phyloP scores from a whole-genome alignment of 108 stramenopile species.

The Pseudonitzschia multiseries region DNA sequence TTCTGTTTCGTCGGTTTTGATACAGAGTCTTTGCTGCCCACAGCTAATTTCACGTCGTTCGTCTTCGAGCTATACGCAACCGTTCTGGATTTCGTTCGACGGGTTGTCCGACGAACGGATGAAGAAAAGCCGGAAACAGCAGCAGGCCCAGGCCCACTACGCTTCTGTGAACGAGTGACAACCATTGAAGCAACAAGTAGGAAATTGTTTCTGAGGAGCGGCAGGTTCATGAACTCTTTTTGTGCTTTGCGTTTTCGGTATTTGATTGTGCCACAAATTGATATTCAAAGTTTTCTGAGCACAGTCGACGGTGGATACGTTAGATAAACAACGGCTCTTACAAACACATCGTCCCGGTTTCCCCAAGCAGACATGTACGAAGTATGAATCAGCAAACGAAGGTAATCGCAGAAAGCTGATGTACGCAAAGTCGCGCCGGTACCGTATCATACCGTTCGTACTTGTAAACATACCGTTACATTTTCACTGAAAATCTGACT shows the following conservation, averaged over 20 bases:
- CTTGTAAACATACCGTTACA: not conserved
- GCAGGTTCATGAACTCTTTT: not conserved
- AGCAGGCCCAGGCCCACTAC: not conserved
- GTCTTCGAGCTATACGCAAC: not conserved
- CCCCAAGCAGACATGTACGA: too few species aligned
- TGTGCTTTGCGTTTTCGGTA: too few species aligned
- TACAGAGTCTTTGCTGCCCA: not conserved
- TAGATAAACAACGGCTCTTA: too few species aligned
- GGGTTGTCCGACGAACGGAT: not conserved
- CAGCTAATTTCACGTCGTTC: not conserved
- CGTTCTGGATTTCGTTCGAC: not conserved
- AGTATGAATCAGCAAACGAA: too few species aligned
- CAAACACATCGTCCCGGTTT: too few species aligned
- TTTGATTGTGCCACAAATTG: not conserved
- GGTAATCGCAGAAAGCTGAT: too few species aligned
- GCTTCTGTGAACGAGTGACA: constrained; percentile 6
- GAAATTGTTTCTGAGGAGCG: not conserved
- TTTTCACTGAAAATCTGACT: not conserved
- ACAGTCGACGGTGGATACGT: too few species aligned
- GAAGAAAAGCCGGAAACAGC: constrained; percentile 1
- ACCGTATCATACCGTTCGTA: not conserved
- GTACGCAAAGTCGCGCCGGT: too few species aligned
- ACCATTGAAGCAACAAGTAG: constrained; percentile 7
- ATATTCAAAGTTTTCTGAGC: not conserved
- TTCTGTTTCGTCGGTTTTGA: not conserved